Evolutionary conservation across 2,329 filamentous ascomycete genomes (phyloP).

Genomic region (Elsinoe fawcettii): DNA sequence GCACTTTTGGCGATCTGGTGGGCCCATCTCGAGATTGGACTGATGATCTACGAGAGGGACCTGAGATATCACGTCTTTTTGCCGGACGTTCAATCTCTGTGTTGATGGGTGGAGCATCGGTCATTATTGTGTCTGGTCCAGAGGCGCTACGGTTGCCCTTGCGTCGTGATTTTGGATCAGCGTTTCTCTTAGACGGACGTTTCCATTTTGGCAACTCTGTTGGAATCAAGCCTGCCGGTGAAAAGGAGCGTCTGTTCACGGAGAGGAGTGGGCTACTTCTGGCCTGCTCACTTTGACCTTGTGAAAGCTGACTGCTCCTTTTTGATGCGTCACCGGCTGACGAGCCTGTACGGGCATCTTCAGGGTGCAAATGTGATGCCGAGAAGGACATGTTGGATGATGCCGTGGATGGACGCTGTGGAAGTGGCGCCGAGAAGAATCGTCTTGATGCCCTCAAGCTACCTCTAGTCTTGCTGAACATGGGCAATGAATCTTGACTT

Average conservation of each 20-base stretch:
- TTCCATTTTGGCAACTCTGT: constrained; percentile 33
- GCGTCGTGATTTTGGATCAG: constrained; percentile 26
- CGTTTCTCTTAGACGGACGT: constrained; percentile 31
- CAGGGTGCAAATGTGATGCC: not conserved
- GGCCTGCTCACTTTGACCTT: not conserved
- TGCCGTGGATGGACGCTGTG: constrained; percentile 12
- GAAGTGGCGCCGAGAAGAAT: constrained; percentile 13
- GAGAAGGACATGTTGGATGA: constrained; percentile 9
- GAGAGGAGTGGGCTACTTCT: constrained; percentile 15
- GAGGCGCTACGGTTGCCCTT: constrained; percentile 24
- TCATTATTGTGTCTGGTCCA: constrained; percentile 32
- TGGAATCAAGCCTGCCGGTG: constrained; percentile 39
- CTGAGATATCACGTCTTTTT: constrained; percentile 32
- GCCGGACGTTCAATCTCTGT: constrained; percentile 30
- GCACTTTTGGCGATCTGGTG: not conserved
- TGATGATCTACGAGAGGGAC: constrained; percentile 16
- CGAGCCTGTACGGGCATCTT: not conserved
- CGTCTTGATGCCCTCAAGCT: constrained; percentile 2
- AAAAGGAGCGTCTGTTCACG: constrained; percentile 42
- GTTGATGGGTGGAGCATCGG: constrained; percentile 28
- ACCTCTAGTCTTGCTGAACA: constrained; percentile 4
- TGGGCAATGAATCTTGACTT: constrained; percentile 17
- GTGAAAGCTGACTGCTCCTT: constrained; percentile 5
- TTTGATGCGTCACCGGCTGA: not conserved
- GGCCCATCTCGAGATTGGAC: constrained; percentile 9